These are phyloP conservation scores for Erodium maritimum DNA, from an alignment of 345 rosid genomes.

Conservation along the genomic window DNA sequence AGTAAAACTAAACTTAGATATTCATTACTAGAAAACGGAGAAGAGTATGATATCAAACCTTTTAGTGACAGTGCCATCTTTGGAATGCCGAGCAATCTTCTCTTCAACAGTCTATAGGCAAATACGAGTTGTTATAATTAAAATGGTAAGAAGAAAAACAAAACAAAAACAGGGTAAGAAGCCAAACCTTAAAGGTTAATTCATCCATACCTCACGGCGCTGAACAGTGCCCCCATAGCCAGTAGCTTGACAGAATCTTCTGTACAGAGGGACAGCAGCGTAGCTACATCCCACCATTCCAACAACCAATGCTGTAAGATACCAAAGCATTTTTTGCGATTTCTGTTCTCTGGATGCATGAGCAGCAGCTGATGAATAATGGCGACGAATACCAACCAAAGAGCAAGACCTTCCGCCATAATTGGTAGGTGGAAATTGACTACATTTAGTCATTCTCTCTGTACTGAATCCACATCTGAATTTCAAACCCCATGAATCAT, in stretches of 20 bases:
- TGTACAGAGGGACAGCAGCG: conserved; percentile 86
- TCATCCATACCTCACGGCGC: conserved; percentile 64
- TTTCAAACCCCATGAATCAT: conserved; percentile 7
- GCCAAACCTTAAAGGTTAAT: conserved; percentile 2
- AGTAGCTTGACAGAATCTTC: conserved; percentile 91
- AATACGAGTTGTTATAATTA: conserved; percentile 5
- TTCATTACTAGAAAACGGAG: neutral
- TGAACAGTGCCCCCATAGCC: conserved; percentile 94
- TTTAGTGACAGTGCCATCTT: conserved; percentile 64
- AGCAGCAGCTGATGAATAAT: conserved; percentile 29
- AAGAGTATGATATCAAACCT: conserved; percentile 31
- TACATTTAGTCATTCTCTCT: conserved; percentile 16
- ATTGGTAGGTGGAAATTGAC: conserved; percentile 11
- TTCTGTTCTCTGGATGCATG: conserved; percentile 25
- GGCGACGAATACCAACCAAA: conserved; percentile 17
- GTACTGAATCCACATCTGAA: conserved; percentile 17
- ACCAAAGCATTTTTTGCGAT: conserved; percentile 55
- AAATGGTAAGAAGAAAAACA: neutral
- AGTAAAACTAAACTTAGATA: neutral
- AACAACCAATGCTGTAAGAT: conserved; percentile 62
- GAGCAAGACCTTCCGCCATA: conserved; percentile 18
- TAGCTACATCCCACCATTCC: conserved; percentile 82
- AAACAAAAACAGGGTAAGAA: neutral
- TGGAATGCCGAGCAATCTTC: conserved; percentile 71
- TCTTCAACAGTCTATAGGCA: conserved; percentile 73